Evolutionary conservation across 1,284 basidiomycete species (phyloP).

Genomic region (Tilletia indica): DNA sequence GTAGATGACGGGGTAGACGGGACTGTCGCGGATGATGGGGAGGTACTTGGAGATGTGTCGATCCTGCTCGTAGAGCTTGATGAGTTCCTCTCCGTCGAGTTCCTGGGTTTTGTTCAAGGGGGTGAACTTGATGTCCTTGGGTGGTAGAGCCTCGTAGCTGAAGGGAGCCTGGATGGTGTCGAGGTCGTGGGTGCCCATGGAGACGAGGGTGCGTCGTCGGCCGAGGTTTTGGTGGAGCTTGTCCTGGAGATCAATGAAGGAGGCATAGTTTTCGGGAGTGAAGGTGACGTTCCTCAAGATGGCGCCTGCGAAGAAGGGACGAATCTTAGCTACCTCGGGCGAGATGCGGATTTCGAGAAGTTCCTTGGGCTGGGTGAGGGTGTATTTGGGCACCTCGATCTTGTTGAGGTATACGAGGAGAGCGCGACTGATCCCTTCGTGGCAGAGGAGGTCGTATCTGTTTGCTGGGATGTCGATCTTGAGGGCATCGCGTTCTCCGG

Average conservation of each 20-base stretch:
- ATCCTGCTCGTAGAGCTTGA: slow-evolving; percentile 70
- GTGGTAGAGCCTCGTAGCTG: slow-evolving; percentile 83
- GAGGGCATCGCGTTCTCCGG: slow-evolving; percentile 84
- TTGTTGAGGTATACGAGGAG: slow-evolving; percentile 81
- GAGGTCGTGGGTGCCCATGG: slow-evolving; percentile 96
- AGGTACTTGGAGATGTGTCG: slow-evolving; percentile 87
- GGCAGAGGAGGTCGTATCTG: slow-evolving; percentile 92
- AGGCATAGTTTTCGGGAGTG: slow-evolving; percentile 83
- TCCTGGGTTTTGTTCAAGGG: slow-evolving; percentile 77
- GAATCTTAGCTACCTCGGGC: slow-evolving; percentile 62
- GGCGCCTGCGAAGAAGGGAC: slow-evolving; percentile 87
- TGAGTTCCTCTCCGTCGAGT: slow-evolving; percentile 58
- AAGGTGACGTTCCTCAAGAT: slow-evolving; percentile 85
- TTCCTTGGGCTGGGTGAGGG: slow-evolving; percentile 35
- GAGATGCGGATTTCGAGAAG: slow-evolving; percentile 40
- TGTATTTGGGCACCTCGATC: slow-evolving; percentile 63
- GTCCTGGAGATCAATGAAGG: slow-evolving; percentile 95
- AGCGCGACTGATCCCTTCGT: slow-evolving; percentile 89
- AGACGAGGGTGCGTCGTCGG: slow-evolving; percentile 81
- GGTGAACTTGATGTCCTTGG: slow-evolving; percentile 83
- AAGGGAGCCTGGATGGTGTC: slow-evolving; percentile 84
- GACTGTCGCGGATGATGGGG: slow-evolving; percentile 87
- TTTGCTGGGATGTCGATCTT: slow-evolving; percentile 99
- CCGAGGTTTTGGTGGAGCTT: slow-evolving; percentile 97
- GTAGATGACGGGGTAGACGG: slow-evolving; percentile 97